A percentile compares a stretch with the other conserved stretches of the same genome.
These are phyloP conservation scores for Flueggea neowawraea DNA, from an alignment of 441 rosid genomes.

Conservation along the genomic window DNA sequence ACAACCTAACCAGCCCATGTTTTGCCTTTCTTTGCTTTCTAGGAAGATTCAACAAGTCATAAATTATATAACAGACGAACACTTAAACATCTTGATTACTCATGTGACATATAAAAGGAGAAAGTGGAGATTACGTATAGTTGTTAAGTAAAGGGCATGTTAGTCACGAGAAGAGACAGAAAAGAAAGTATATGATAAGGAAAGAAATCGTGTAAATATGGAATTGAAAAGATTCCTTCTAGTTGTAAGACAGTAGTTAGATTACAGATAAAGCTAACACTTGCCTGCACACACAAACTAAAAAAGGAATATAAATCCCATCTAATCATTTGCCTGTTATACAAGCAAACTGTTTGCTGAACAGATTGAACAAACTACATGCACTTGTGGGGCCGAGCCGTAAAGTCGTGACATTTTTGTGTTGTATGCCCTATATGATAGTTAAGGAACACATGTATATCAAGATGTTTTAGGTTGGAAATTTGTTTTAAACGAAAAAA, in stretches of 20 bases:
- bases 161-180: slow-evolving; percentile 1
- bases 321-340: slow-evolving; percentile 25
- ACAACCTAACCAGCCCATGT: too few species aligned
- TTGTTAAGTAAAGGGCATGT: slow-evolving; percentile 8
- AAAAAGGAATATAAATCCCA: slow-evolving; percentile 8
- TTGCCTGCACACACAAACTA: neutral
- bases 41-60: too few species aligned
- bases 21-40: too few species aligned
- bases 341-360: slow-evolving; percentile 22
- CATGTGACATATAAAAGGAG: neutral
- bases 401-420: too few species aligned
- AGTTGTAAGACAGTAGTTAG: slow-evolving; percentile 11
- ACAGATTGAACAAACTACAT: too few species aligned
- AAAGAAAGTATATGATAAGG: neutral
- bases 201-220: slow-evolving; percentile 10
- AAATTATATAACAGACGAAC: too few species aligned
- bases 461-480: too few species aligned
- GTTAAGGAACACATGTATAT: too few species aligned
- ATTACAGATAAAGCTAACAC: slow-evolving; percentile 13
- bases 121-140: neutral
- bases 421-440: too few species aligned
- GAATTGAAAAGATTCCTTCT: slow-evolving; percentile 24
- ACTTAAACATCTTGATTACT: too few species aligned
- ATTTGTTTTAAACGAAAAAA: too few species aligned
- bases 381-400: too few species aligned